Conservation (phyloP, 176 grass and related monocot genomes). For the Rhipidocladum racemiflorum region DNA sequence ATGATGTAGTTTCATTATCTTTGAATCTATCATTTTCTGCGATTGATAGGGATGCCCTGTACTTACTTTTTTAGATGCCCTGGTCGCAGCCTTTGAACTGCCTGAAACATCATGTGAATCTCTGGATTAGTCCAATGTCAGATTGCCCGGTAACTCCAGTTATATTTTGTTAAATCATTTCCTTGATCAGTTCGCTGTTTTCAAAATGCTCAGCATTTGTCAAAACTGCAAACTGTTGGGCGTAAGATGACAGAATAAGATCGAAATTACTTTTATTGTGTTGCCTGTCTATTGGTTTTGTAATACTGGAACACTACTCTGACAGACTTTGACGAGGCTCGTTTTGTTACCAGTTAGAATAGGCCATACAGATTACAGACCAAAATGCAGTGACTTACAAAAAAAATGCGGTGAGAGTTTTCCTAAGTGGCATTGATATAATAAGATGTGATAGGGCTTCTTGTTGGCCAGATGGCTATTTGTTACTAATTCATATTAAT, state of each 20-base stretch:
- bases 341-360: background rate
- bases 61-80: background rate
- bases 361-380: background rate
- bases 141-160: background rate
- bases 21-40: background rate
- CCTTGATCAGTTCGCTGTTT: background rate
- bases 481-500: background rate
- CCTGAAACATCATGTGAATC: background rate
- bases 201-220: background rate
- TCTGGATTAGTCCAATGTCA: background rate
- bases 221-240: background rate
- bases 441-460: background rate
- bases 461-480: background rate
- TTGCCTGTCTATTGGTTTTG: background rate
- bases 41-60: slow-evolving; percentile 8
- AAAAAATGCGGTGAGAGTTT: background rate
- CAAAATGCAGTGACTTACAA: background rate
- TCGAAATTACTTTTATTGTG: background rate
- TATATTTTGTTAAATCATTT: slow-evolving; percentile 21
- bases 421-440: background rate
- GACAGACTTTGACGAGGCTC: background rate
- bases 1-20: slow-evolving; percentile 24
- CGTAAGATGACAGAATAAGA: background rate
- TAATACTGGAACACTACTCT: background rate
- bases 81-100: background rate